Conservation (phyloP, 2,329 filamentous ascomycete species). For the Fusarium sp. region DNA sequence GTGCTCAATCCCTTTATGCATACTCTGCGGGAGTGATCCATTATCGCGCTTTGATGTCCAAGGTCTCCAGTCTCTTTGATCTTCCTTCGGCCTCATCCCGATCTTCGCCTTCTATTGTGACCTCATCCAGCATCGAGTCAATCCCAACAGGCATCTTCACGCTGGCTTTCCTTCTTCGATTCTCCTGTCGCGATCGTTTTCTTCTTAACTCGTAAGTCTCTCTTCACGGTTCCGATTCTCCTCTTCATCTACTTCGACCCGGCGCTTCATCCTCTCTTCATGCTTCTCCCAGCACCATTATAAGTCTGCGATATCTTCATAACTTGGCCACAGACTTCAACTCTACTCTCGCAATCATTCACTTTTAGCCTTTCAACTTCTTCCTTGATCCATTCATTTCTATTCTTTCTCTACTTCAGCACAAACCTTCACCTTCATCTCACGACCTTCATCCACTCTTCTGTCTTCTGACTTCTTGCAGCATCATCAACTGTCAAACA, state of each 20-base stretch:
- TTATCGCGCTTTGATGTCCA: rapidly evolving
- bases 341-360: background rate
- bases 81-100: no score
- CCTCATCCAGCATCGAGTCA: no score
- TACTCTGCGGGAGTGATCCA: rapidly evolving
- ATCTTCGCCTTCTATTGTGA: no score
- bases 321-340: background rate
- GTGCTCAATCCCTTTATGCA: background rate
- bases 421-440: background rate
- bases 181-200: background rate
- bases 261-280: background rate
- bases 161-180: background rate
- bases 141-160: background rate
- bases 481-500: no score
- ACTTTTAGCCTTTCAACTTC: background rate
- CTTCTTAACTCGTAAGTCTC: rapidly evolving
- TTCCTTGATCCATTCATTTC: background rate
- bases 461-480: background rate
- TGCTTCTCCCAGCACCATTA: background rate
- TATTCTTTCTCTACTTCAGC: rapidly evolving
- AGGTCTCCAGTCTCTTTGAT: rapidly evolving
- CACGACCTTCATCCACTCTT: background rate
- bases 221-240: rapidly evolving
- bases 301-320: background rate
- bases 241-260: background rate